Evolutionary conservation across 2,329 filamentous ascomycete genomes (phyloP).

Genomic region (Peltaster fructicola): DNA sequence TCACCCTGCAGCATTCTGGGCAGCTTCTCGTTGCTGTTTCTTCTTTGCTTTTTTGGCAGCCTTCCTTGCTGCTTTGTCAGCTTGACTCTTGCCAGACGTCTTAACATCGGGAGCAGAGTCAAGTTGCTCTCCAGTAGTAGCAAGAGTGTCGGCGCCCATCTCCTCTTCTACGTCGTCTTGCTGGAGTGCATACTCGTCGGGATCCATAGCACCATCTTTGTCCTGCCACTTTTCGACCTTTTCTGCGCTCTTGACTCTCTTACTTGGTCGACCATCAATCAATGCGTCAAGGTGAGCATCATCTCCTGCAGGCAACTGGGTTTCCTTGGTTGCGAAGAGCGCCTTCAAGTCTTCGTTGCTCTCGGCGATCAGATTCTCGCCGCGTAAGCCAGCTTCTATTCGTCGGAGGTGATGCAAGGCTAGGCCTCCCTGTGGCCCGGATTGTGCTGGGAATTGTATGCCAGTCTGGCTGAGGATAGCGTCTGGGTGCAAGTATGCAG

Average conservation of each 20-base stretch:
- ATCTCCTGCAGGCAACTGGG: conserved; percentile 10
- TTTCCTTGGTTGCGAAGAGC: conserved; percentile 20
- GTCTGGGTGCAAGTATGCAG: conserved; percentile 32
- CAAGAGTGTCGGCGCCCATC: too few relatives aligned
- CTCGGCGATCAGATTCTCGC: conserved; percentile 31
- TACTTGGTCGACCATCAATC: conserved; percentile 19
- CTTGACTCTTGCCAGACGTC: conserved; percentile 9
- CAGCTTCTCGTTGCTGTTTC: not conserved
- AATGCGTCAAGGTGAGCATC: conserved; percentile 11
- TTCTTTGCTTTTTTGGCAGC: conserved; percentile 28
- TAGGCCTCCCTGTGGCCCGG: conserved; percentile 28
- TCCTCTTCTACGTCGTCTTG: conserved; percentile 25
- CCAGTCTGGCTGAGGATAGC: conserved; percentile 26
- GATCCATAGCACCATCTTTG: too few relatives aligned
- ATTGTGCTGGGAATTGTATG: conserved; percentile 24
- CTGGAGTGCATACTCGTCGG: conserved; percentile 23
- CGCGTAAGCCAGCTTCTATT: conserved; percentile 33
- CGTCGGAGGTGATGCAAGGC: conserved; percentile 35
- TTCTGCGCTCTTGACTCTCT: conserved; percentile 7
- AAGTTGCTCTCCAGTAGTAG: too few relatives aligned
- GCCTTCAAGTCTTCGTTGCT: conserved; percentile 17
- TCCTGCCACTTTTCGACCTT: conserved; percentile 22
- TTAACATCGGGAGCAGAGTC: too few relatives aligned
- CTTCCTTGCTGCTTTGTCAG: conserved; percentile 36
- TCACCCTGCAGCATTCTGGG: too few relatives aligned